A percentile compares a stretch with the other conserved stretches of the same genome.
These are phyloP conservation scores for Cryptococcus deneoformans DNA, from an alignment of 1,284 basidiomycete species.

Conservation along the genomic window DNA sequence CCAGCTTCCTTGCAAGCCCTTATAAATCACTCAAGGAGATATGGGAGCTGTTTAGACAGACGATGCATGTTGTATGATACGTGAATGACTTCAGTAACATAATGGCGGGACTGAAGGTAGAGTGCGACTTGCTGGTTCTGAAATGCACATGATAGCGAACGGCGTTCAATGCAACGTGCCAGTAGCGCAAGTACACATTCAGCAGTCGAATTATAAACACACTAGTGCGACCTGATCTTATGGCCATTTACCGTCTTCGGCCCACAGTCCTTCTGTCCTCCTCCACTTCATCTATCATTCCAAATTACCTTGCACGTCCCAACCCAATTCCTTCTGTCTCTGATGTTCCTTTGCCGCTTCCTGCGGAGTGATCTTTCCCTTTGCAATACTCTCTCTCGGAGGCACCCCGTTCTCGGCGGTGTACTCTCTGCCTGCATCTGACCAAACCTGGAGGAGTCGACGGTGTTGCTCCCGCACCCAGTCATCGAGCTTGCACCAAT, in stretches of 20 bases:
- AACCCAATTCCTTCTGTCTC: constrained; percentile 46
- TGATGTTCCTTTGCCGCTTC: constrained; percentile 40
- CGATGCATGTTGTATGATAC: constrained; percentile 7
- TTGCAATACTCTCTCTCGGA: constrained; percentile 26
- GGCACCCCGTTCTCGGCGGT: constrained; percentile 37
- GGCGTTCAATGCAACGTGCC: too few relatives aligned
- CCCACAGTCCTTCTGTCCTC: too few relatives aligned
- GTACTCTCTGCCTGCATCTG: constrained; percentile 34
- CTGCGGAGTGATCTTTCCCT: constrained; percentile 36
- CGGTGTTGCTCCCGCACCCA: constrained; percentile 43
- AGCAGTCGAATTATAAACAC: too few relatives aligned
- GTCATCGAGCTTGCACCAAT: constrained; percentile 48
- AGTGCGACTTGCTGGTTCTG: too few relatives aligned
- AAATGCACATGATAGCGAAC: too few relatives aligned
- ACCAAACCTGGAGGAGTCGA: constrained; percentile 39
- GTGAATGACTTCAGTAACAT: too few relatives aligned
- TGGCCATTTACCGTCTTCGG: too few relatives aligned
- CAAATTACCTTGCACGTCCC: constrained; percentile 42
- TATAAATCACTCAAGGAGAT: constrained; percentile 54
- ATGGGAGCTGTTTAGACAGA: not conserved
- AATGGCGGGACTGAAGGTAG: too few relatives aligned
- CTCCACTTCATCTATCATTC: constrained; percentile 5
- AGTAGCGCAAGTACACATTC: too few relatives aligned
- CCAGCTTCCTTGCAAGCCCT: constrained; percentile 82
- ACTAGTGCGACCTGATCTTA: too few relatives aligned